Evolutionary conservation across 2,329 filamentous ascomycete species (phyloP), one percentile per base, ranked within the genome.

Genomic region (Botrytis galanthina): DNA sequence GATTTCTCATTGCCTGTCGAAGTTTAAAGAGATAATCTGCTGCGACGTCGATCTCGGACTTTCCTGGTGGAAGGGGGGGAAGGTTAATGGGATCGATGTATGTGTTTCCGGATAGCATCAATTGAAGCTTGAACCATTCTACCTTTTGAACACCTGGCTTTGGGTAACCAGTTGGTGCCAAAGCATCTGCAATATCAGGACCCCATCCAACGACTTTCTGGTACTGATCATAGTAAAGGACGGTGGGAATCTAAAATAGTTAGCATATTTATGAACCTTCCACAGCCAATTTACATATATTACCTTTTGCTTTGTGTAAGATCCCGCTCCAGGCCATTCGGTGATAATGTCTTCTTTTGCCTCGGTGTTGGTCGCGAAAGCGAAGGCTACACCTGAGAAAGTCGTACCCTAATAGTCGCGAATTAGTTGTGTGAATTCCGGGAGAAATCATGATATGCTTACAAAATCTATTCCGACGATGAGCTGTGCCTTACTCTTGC

Each of bases 171-270:
- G 96, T 98, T 44, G 96, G 96, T 71, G 96, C 95, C 77, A 98
- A 89, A 76, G 96, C 96, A 84, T 98, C 95, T 75, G 96, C 94
- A 80, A 98, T 98, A 86, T 99, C 96, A 73, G 95, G 95, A 75
- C 96, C 96, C 96, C 96, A 99, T 79, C 96, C 96, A n/a, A 98
- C 96, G 67, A 99, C 96, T 84, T 98, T 98, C 81, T 99, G 96
- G 83, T 98, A 97, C 84, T 98, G 95, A 82, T 99, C 96, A 82
- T 99, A 99, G 86, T 99, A 99, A 75, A 99, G 89, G n/a, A 99
- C 96, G 22, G 96, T 98, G 26, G 96, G 96, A 79, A 99, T 98
- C 96, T 97, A 80, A 37, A 51, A 29, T 71, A 60, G 74, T 81
- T 73, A 81, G 77, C 70, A 57, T 59, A 39, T 26, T 48, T 69